Conservation (phyloP, 441 rosid species). For the Aquilaria agallochum region DNA sequence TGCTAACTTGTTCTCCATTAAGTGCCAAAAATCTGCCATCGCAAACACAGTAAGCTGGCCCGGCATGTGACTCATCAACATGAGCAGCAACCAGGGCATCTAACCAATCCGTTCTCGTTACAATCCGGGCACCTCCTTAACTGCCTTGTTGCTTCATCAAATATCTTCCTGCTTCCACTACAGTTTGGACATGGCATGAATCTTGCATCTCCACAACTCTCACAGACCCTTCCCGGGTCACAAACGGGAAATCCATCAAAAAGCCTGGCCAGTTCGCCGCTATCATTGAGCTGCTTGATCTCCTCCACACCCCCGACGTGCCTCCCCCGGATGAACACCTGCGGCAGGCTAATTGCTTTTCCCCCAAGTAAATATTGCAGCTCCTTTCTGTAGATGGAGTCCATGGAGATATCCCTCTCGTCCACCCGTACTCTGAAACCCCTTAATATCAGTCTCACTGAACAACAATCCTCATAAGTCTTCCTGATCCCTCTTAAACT, state of each 20-base stretch:
- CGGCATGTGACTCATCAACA: slow-evolving; percentile 12
- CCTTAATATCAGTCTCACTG: slow-evolving; percentile 68
- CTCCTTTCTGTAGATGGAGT: slow-evolving; percentile 62
- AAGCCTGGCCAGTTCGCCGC: slow-evolving; percentile 62
- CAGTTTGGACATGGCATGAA: slow-evolving; percentile 73
- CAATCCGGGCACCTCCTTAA: slow-evolving; percentile 66
- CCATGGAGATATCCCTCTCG: slow-evolving; percentile 91
- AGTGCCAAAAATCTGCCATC: not conserved
- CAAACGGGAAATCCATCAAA: slow-evolving; percentile 52
- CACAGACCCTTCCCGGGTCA: slow-evolving; percentile 42
- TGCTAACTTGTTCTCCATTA: not conserved
- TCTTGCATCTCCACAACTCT: slow-evolving; percentile 80
- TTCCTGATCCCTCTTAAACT: slow-evolving; percentile 80
- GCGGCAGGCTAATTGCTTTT: slow-evolving; percentile 58
- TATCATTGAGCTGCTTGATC: slow-evolving; percentile 73
- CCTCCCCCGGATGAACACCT: slow-evolving; percentile 61
- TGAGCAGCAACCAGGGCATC: slow-evolving; percentile 66
- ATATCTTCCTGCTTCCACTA: slow-evolving; percentile 78
- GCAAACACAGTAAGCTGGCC: not conserved
- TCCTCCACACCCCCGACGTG: slow-evolving; percentile 81
- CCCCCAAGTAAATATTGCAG: slow-evolving; percentile 45
- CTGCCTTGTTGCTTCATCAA: slow-evolving; percentile 46
- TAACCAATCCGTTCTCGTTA: slow-evolving; percentile 83
- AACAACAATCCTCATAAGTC: slow-evolving; percentile 82
- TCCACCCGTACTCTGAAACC: slow-evolving; percentile 64